Evolutionary conservation across 2,329 filamentous ascomycete species (phyloP).

Genomic region (Camptophora hylomeconis): DNA sequence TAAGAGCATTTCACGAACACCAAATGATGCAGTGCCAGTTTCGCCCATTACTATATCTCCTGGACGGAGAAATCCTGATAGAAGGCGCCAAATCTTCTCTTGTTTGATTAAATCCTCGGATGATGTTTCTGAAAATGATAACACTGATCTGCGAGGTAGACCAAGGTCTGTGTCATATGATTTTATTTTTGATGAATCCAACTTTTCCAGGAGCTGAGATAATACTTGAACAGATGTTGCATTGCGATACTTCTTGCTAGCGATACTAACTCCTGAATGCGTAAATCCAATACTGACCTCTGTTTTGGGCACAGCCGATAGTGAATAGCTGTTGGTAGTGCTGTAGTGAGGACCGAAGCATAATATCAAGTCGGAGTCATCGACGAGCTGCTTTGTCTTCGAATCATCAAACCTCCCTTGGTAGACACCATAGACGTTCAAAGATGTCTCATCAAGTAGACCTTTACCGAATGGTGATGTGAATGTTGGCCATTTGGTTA

Average conservation of each 20-base stretch:
- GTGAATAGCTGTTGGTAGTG: conserved; percentile 31
- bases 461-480: conserved; percentile 36
- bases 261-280: conserved; percentile 22
- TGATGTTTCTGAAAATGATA: conserved; percentile 8
- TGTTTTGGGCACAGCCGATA: conserved; percentile 25
- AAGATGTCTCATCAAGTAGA: conserved; percentile 32
- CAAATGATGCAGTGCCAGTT: conserved; percentile 45
- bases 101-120: conserved; percentile 9
- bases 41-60: conserved; percentile 45
- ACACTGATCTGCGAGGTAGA: background rate
- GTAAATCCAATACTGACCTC: conserved; percentile 23
- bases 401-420: conserved; percentile 28
- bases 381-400: conserved; percentile 24
- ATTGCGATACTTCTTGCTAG: conserved; percentile 21
- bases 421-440: conserved; percentile 38
- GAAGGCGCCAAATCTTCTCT: conserved; percentile 30
- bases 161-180: conserved; percentile 1
- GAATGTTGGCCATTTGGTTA: conserved; percentile 35
- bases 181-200: conserved; percentile 6
- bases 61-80: conserved; percentile 34
- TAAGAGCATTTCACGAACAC: conserved; percentile 36
- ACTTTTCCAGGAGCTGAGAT: conserved; percentile 6
- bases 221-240: conserved; percentile 5
- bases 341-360: conserved; percentile 35
- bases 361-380: conserved; percentile 31